Percentiles rank a stretch among this genome's conserved stretches.
phyloP scores from a whole-genome alignment of 2,329 filamentous ascomycete species.

The Colletotrichum euphorbiae region DNA sequence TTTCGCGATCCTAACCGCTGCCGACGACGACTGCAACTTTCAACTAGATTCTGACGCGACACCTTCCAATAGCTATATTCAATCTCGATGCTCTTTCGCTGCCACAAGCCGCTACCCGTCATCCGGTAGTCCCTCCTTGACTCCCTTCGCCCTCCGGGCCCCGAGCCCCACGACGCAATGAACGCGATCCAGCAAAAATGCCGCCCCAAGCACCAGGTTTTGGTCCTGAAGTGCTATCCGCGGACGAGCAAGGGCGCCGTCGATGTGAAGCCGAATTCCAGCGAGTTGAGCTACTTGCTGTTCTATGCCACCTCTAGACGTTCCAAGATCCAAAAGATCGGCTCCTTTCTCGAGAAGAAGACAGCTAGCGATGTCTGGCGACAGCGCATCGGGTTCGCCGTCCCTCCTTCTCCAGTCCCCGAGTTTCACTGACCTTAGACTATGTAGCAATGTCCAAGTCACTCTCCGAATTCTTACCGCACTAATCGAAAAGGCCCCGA shows the following conservation, averaged over 20 bases:
- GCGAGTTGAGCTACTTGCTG: conserved; percentile 94
- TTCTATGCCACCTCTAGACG: conserved; percentile 96
- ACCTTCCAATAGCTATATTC: conserved; percentile 23
- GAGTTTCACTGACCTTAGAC: conserved; percentile 2
- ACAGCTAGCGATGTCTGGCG: conserved; percentile 92
- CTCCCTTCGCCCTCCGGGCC: conserved; percentile 21
- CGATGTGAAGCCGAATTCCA: conserved; percentile 95
- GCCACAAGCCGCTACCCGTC: conserved; percentile 29
- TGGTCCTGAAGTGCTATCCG: conserved; percentile 96
- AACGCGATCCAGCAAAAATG: conserved; percentile 74
- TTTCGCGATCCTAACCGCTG: conserved; percentile 34
- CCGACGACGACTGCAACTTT: conserved; percentile 21
- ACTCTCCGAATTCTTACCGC: conserved; percentile 92
- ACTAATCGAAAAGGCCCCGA: conserved; percentile 91
- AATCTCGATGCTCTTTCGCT: conserved; percentile 35
- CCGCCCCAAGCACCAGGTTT: conserved; percentile 95
- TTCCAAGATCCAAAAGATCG: conserved; percentile 96
- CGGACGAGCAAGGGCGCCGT: conserved; percentile 90
- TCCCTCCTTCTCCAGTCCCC: background rate
- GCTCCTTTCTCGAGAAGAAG: conserved; percentile 93
- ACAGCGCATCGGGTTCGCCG: conserved; percentile 80
- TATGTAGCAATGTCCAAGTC: conserved; percentile 85
- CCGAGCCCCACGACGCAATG: conserved; percentile 58
- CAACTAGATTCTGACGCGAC: conserved; percentile 15
- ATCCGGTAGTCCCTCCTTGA: conserved; percentile 27